These are phyloP conservation scores for Neodidymelliopsis sp. DNA, from an alignment of 2,329 filamentous ascomycete genomes.

Conservation along the genomic window DNA sequence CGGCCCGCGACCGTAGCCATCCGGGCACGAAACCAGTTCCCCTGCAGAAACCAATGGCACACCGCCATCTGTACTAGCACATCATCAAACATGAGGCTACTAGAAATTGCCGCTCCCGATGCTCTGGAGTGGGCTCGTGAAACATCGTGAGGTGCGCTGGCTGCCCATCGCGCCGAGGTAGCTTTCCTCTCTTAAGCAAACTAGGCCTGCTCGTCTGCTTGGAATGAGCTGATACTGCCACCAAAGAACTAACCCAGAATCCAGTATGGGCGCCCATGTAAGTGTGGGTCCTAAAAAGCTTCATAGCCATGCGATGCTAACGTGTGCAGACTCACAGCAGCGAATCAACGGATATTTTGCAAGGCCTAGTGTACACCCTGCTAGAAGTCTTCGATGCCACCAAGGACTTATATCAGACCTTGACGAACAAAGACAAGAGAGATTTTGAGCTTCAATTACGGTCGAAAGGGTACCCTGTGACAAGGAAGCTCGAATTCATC, in stretches of 20 bases:
- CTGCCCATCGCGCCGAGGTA: constrained; percentile 21
- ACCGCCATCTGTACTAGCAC: constrained; percentile 47
- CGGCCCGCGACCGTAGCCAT: constrained; percentile 36
- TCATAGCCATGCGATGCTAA: constrained; percentile 12
- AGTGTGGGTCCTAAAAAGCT: constrained; percentile 15
- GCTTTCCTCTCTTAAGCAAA: constrained; percentile 25
- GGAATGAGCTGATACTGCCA: constrained; percentile 20
- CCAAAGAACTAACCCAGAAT: constrained; percentile 16
- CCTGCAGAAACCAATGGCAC: constrained; percentile 39
- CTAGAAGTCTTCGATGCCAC: constrained; percentile 47
- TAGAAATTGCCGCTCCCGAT: constrained; percentile 13
- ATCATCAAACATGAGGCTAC: constrained; percentile 40
- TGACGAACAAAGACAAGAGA: constrained; percentile 43
- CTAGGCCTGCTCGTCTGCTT: constrained; percentile 23
- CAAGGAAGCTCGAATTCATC: constrained; percentile 36
- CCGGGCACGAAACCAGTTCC: constrained; percentile 27
- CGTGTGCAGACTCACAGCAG: constrained; percentile 28
- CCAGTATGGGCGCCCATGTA: constrained; percentile 37
- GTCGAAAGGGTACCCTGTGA: constrained; percentile 39
- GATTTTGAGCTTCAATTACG: constrained; percentile 40
- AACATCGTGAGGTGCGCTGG: constrained; percentile 30
- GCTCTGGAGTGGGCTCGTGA: constrained; percentile 19
- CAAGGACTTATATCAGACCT: constrained; percentile 41
- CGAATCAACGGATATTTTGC: constrained; percentile 40
- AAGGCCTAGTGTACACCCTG: constrained; percentile 42